A percentile compares a stretch with the other conserved stretches of the same genome.
Evolutionary conservation across 2,329 filamentous ascomycete species (phyloP).

Genomic region (Ceratocystis papillata): DNA sequence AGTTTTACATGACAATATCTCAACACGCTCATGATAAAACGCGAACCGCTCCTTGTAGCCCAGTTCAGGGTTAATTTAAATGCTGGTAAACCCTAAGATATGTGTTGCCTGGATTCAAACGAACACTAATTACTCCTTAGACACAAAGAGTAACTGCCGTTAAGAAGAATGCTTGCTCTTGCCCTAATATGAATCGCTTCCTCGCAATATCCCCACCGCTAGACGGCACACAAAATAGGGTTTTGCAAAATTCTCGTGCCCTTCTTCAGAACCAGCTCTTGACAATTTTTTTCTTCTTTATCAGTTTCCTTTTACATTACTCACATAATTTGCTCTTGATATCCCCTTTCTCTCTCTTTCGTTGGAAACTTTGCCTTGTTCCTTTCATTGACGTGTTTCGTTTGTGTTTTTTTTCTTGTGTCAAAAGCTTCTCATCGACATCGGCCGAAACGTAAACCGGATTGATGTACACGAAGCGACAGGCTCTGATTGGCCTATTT

Average conservation of each 20-base stretch:
- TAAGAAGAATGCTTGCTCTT: too few relatives aligned
- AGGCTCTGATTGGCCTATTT: constrained; percentile 19
- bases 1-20: neutral
- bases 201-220: too few relatives aligned
- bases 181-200: too few relatives aligned
- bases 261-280: neutral
- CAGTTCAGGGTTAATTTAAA: neutral
- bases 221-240: neutral
- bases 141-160: too few relatives aligned
- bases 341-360: neutral
- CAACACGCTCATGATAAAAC: neutral
- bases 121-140: neutral
- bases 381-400: neutral
- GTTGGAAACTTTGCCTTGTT: too few relatives aligned
- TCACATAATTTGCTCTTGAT: constrained; percentile 1
- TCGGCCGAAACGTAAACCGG: constrained; percentile 22
- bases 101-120: neutral
- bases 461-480: constrained; percentile 24
- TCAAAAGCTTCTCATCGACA: constrained; percentile 22
- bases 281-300: neutral
- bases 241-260: neutral
- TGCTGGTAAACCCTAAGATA: neutral
- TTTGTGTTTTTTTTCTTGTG: constrained; percentile 14
- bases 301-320: neutral
- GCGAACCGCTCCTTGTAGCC: neutral